These are phyloP conservation scores for Alternaria atra DNA, from an alignment of 2,329 filamentous ascomycete species.

Conservation along the genomic window DNA sequence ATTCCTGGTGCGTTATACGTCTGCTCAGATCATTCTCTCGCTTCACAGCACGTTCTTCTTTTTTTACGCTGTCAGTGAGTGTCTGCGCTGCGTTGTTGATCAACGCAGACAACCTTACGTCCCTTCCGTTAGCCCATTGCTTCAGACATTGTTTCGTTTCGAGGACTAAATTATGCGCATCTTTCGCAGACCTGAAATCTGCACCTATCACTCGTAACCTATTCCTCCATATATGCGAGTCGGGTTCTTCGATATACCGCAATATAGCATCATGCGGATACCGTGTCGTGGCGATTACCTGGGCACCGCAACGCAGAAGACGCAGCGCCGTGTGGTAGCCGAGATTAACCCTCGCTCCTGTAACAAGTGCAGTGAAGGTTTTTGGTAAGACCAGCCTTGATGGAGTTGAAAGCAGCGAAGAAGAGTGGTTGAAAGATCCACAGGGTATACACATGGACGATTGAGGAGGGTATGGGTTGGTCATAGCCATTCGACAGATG, in stretches of 20 bases:
- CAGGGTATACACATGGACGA: constrained; percentile 19
- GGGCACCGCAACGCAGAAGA: constrained; percentile 21
- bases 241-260: constrained; percentile 15
- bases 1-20: neutral
- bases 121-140: constrained; percentile 7
- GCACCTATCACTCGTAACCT: constrained; percentile 14
- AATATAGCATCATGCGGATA: constrained; percentile 19
- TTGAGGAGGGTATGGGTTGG: constrained; percentile 7
- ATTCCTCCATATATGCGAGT: constrained; percentile 8
- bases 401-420: constrained; percentile 12
- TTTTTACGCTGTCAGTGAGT: constrained; percentile 22
- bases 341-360: constrained; percentile 22
- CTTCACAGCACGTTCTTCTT: constrained; percentile 9
- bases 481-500: constrained; percentile 15
- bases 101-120: constrained; percentile 7
- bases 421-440: constrained; percentile 17
- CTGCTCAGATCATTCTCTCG: constrained; percentile 5
- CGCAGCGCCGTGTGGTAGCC: constrained; percentile 21
- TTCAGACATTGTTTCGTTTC: constrained; percentile 18
- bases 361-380: constrained; percentile 20
- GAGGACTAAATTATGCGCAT: constrained; percentile 14
- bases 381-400: constrained; percentile 7
- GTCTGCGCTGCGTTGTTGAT: constrained; percentile 27
- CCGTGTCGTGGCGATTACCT: constrained; percentile 18
- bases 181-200: constrained; percentile 15